phyloP scores from a whole-genome alignment of 371 early-diverging fungal genomes.

The Mortierella sp. region DNA sequence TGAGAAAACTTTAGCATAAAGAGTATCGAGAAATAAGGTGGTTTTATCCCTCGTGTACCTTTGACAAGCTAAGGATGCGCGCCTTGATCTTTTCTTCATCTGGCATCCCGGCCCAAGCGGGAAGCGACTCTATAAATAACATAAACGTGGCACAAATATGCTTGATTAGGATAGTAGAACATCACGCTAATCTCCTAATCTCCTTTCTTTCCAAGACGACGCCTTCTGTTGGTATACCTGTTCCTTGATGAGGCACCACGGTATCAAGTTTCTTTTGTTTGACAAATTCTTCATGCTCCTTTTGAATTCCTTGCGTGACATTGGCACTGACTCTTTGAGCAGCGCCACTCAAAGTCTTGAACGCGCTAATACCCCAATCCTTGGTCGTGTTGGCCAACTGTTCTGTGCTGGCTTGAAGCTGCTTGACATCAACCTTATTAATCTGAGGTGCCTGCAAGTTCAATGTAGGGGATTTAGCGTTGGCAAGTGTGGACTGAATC shows the following conservation, averaged over 20 bases:
- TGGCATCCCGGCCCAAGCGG: conserved; percentile 72
- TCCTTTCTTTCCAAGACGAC: not conserved
- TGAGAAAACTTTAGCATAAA: too few species aligned
- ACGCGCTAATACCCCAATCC: conserved; percentile 53
- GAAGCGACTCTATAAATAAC: conserved; percentile 60
- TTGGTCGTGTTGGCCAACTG: conserved; percentile 51
- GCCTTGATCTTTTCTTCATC: conserved; percentile 69
- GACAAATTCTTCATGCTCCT: conserved; percentile 56
- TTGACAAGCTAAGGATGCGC: conserved; percentile 69
- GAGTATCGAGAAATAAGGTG: too few species aligned
- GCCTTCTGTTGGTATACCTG: conserved; percentile 18
- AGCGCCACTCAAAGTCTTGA: conserved; percentile 49
- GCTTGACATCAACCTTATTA: conserved; percentile 41
- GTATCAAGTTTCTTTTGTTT: conserved; percentile 47
- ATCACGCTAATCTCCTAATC: too few species aligned
- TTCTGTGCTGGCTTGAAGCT: conserved; percentile 45
- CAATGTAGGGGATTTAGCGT: conserved; percentile 28
- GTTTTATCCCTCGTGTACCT: conserved; percentile 46
- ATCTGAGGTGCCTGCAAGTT: conserved; percentile 30
- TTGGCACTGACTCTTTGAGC: conserved; percentile 49
- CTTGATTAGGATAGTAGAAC: too few species aligned
- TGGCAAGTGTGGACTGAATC: conserved; percentile 42
- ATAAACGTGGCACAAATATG: not conserved
- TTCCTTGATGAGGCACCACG: conserved; percentile 43
- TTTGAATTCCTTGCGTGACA: conserved; percentile 54